Evolutionary conservation across 2,329 filamentous ascomycete genomes (phyloP).

Genomic region (Penicillium vulpinum): DNA sequence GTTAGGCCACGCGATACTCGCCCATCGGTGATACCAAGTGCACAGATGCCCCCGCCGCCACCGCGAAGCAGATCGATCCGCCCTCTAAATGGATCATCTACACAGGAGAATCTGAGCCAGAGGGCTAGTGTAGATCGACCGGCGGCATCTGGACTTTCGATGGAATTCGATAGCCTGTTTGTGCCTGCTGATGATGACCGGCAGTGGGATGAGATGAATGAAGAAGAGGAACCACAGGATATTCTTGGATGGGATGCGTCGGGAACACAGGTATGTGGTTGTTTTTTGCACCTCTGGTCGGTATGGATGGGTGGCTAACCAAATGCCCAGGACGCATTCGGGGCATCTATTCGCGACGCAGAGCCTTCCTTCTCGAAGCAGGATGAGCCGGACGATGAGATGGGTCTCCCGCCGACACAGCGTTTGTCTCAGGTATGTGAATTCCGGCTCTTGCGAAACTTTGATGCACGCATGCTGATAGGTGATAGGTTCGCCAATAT

Average conservation of each 20-base stretch:
- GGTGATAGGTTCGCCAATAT: constrained; percentile 34
- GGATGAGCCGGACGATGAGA: constrained; percentile 31
- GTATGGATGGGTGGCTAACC: neutral
- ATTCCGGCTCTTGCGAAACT: constrained; percentile 6
- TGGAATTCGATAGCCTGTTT: constrained; percentile 60
- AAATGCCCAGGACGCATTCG: constrained; percentile 27
- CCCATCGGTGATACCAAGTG: constrained; percentile 14
- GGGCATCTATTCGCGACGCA: constrained; percentile 36
- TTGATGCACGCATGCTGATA: constrained; percentile 21
- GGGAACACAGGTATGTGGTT: constrained; percentile 40
- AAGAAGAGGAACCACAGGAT: constrained; percentile 57
- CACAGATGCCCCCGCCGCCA: constrained; percentile 33
- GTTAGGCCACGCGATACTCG: constrained; percentile 5
- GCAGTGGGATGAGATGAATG: constrained; percentile 61
- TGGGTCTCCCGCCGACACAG: constrained; percentile 50
- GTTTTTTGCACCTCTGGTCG: neutral
- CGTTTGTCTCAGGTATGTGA: constrained; percentile 48
- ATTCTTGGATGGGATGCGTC: constrained; percentile 63
- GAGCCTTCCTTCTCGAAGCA: constrained; percentile 27
- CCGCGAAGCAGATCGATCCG: constrained; percentile 32
- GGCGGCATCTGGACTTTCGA: constrained; percentile 28
- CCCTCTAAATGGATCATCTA: constrained; percentile 34
- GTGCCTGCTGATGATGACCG: constrained; percentile 61
- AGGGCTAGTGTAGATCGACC: constrained; percentile 27
- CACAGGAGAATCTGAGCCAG: constrained; percentile 25